phyloP scores from a whole-genome alignment of 768 basidiomycete species.

The Agrocybe chaxingu region DNA sequence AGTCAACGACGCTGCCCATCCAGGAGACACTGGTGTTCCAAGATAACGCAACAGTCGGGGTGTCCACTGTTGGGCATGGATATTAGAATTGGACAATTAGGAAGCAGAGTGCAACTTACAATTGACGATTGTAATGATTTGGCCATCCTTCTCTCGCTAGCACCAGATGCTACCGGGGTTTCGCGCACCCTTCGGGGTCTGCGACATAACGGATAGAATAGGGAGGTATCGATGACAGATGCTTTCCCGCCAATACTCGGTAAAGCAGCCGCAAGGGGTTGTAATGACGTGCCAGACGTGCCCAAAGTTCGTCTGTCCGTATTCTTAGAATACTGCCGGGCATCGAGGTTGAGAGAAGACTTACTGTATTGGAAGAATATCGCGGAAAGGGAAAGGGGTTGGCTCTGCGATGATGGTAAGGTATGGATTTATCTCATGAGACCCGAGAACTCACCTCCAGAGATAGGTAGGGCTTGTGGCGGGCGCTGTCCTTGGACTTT shows the following conservation, averaged over 20 bases:
- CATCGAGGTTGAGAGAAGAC: slow-evolving; percentile 12
- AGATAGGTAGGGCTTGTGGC: slow-evolving; percentile 18
- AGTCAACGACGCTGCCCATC: too few relatives aligned
- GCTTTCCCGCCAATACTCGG: slow-evolving; percentile 44
- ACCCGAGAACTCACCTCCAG: slow-evolving; percentile 26
- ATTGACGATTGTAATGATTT: too few relatives aligned
- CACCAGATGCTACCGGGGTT: too few relatives aligned
- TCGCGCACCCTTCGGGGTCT: not conserved
- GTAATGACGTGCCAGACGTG: slow-evolving; percentile 50
- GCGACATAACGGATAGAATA: slow-evolving; percentile 35
- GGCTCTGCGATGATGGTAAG: slow-evolving; percentile 36
- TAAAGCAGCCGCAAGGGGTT: slow-evolving; percentile 54
- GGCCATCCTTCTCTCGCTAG: too few relatives aligned
- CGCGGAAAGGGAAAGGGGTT: slow-evolving; percentile 44
- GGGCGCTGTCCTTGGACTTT: slow-evolving; percentile 4
- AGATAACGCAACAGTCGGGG: too few relatives aligned
- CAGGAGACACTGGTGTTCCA: too few relatives aligned
- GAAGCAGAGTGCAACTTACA: too few relatives aligned
- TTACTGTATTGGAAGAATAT: slow-evolving; percentile 62
- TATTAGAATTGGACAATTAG: too few relatives aligned
- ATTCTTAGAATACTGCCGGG: not conserved
- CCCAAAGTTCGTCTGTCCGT: slow-evolving; percentile 44
- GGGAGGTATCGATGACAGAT: slow-evolving; percentile 46
- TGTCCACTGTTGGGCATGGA: too few relatives aligned
- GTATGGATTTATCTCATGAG: not conserved